phyloP scores from a whole-genome alignment of 768 basidiomycete genomes.

The Antrodiella citrinella region DNA sequence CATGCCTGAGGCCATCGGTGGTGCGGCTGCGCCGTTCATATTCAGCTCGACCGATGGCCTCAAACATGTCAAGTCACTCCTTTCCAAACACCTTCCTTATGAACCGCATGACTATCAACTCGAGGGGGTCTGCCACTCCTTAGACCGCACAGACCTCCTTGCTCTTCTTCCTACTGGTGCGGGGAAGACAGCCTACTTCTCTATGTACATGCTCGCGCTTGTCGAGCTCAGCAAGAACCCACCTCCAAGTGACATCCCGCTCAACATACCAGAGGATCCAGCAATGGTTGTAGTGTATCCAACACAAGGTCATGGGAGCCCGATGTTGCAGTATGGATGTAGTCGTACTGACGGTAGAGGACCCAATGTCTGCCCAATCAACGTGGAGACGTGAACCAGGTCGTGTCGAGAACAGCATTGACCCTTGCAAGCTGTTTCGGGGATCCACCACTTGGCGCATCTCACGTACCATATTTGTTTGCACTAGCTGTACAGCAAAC shows the following conservation, averaged over 20 bases:
- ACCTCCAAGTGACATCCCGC: constrained; percentile 5
- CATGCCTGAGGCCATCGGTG: neutral
- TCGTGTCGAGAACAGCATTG: neutral
- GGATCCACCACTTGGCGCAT: neutral
- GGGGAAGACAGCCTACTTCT: constrained; percentile 18
- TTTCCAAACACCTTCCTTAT: neutral
- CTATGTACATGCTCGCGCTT: constrained; percentile 14
- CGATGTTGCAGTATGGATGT: too few species aligned
- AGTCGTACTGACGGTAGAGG: too few species aligned
- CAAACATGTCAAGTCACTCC: neutral
- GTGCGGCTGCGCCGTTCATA: neutral
- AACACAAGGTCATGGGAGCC: constrained; percentile 4
- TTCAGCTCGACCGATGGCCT: constrained; percentile 2
- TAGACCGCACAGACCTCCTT: constrained; percentile 18
- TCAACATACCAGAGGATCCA: constrained; percentile 13
- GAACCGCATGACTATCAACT: constrained; percentile 19
- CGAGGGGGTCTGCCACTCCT: constrained; percentile 18
- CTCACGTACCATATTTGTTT: neutral
- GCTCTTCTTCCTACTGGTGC: constrained; percentile 14
- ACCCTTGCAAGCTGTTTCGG: neutral
- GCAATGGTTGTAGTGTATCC: constrained; percentile 16
- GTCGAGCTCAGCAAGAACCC: constrained; percentile 12
- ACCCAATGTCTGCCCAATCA: too few species aligned
- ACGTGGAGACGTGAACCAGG: too few species aligned
- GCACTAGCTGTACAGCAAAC: neutral